phyloP scores from a whole-genome alignment of 331 rosid species.

The Erythrophleum ivorense region DNA sequence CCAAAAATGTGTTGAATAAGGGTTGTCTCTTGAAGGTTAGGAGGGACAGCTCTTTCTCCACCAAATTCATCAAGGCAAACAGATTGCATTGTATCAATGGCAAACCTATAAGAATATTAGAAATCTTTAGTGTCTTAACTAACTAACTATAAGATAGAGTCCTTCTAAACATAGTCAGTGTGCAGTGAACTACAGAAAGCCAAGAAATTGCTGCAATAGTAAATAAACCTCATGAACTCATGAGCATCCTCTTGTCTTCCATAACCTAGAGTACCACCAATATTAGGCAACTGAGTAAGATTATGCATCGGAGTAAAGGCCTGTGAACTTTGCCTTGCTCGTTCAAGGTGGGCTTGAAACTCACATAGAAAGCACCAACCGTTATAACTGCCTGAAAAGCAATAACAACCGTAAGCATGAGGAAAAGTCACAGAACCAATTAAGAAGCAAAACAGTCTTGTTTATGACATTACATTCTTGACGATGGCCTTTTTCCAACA shows the following conservation, averaged over 20 bases:
- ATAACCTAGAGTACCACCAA: slow-evolving; percentile 84
- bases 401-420: slow-evolving; percentile 29
- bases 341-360: slow-evolving; percentile 79
- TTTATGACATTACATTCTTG: slow-evolving; percentile 67
- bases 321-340: slow-evolving; percentile 61
- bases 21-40: slow-evolving; percentile 81
- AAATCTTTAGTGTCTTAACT: slow-evolving; percentile 7
- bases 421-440: slow-evolving; percentile 33
- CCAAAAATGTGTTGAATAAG: slow-evolving; percentile 94
- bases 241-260: slow-evolving; percentile 99
- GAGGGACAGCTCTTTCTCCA: slow-evolving; percentile 81
- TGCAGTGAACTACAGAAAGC: background rate
- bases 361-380: slow-evolving; percentile 99
- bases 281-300: slow-evolving; percentile 85
- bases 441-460: slow-evolving; percentile 14
- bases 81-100: slow-evolving; percentile 95
- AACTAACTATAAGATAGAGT: background rate
- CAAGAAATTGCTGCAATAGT: slow-evolving; percentile 13
- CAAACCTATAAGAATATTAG: slow-evolving; percentile 59
- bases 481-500: slow-evolving; percentile 88
- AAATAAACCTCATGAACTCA: slow-evolving; percentile 91
- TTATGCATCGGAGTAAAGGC: slow-evolving; percentile 87
- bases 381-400: slow-evolving; percentile 68
- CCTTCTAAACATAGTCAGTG: background rate
- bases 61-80: slow-evolving; percentile 95